A percentile compares a stretch with the other conserved stretches of the same genome.
Conservation (phyloP, 192 early-diverging fungal species). For the Backusella macrospora region DNA sequence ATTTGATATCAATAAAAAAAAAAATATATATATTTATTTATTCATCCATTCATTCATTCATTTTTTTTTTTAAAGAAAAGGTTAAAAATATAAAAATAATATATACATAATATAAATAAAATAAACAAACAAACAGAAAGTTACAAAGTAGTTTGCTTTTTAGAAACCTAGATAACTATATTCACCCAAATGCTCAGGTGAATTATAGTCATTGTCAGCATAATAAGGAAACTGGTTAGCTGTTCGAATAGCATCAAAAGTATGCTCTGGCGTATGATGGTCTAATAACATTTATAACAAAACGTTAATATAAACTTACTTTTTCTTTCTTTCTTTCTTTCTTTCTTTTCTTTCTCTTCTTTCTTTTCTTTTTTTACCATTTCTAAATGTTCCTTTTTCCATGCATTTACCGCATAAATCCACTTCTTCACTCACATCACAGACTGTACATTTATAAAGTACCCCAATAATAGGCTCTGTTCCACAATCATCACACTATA, state of each 20-base stretch:
- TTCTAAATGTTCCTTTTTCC: conserved; percentile 55
- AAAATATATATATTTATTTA: neutral
- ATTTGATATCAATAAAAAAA: neutral
- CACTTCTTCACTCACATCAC: conserved; percentile 61
- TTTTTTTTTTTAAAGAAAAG: neutral
- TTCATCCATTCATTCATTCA: neutral
- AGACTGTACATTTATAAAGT: conserved; percentile 68
- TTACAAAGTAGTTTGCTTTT: neutral
- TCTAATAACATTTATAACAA: conserved; percentile 21
- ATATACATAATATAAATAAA: neutral
- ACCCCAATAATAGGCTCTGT: conserved; percentile 74
- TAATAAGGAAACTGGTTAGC: conserved; percentile 42
- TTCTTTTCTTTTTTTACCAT: conserved; percentile 36
- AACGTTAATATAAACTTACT: neutral
- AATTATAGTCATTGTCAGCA: conserved; percentile 43
- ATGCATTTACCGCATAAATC: conserved; percentile 73
- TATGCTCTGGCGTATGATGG: conserved; percentile 40
- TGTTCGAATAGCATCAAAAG: conserved; percentile 38
- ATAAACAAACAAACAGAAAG: neutral
- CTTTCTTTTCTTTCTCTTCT: neutral
- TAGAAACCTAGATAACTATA: conserved; percentile 42
- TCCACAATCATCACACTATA: conserved; percentile 70
- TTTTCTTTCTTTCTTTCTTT: neutral
- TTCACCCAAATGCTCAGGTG: conserved; percentile 39
- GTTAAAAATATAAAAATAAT: neutral